phyloP scores from a whole-genome alignment of 2,329 filamentous ascomycete species.

The Ambrosiella cleistominuta region DNA sequence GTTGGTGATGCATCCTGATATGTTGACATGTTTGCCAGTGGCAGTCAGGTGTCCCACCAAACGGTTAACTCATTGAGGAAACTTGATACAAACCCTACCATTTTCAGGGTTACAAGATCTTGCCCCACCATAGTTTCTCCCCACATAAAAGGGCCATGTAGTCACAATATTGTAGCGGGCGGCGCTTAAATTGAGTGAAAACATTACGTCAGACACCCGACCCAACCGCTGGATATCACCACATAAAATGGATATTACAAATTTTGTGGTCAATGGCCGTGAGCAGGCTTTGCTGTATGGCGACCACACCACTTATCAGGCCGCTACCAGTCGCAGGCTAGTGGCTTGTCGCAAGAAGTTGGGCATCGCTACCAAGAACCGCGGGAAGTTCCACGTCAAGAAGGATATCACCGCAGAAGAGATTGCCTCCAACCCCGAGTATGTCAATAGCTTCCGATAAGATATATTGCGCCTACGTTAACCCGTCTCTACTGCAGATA shows the following conservation, averaged over 20 bases:
- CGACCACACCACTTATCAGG: conserved; percentile 74
- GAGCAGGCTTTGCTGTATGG: conserved; percentile 74
- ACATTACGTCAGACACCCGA: neutral
- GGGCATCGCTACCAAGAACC: conserved; percentile 65
- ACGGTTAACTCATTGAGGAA: no score
- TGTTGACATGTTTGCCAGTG: no score
- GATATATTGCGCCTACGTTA: neutral
- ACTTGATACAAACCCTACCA: no score
- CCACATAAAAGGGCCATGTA: no score
- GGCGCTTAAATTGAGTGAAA: no score
- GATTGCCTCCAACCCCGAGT: conserved; percentile 61
- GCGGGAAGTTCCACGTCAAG: conserved; percentile 67
- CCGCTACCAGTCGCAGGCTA: conserved; percentile 61
- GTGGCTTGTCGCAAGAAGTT: conserved; percentile 73
- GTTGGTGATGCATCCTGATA: no score
- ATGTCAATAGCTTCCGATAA: conserved; percentile 19
- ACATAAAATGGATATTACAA: conserved; percentile 68
- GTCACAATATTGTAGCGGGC: no score
- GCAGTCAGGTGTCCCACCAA: no score
- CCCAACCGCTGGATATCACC: neutral
- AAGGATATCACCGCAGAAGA: conserved; percentile 54
- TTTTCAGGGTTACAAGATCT: no score
- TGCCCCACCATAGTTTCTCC: no score
- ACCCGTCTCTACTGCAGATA: conserved; percentile 33
- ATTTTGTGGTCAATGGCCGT: conserved; percentile 59